Evolutionary conservation across 75 land plant genomes (phyloP), one percentile per base, ranked within the genome.

Genomic region (Pinus tabuliformis): DNA sequence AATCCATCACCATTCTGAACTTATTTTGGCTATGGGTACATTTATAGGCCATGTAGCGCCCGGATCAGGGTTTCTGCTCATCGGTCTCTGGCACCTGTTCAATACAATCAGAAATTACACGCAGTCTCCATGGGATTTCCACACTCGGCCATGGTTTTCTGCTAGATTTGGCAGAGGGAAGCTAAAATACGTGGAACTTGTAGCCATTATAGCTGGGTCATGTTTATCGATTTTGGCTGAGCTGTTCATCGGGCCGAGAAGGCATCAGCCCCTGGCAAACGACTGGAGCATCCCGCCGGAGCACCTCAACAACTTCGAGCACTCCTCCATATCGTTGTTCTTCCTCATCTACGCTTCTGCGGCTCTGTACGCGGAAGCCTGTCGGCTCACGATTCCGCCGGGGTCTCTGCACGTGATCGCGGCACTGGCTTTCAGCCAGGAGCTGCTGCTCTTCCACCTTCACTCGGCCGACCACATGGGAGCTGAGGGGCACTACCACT

Each of bases 401-500:
- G 79, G 75, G 5, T n/a, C 80, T 62, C 56, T 81, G 12, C 86
- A 89, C 5, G 70, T 78, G n/a, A 61, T 86, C 57, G 92, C 75
- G 21, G 81, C 88, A 3, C 66, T 88, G n/a, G 89, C 84, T 24
- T 89, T 94, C 22, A 74, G 74, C 9, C 82, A 90, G 76, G 93
- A 90, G 79, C 83, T 86, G 22, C 86, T 94, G 66, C 74, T 94
- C 1, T 86, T 92, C 64, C 91, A 86, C 75, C 87, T 88, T 78
- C 97, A 94, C 82, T 94, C 95, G 2, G 71, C 89, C 52, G 91
- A 90, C 58, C 91, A 86, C 59, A 76, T 81, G 52, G 89, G 93
- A 2, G 72, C 87, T 6, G 93, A 91, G 72, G 86, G 89, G 9
- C 93, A 90, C 76, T 94, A 94, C 83, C 95, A 94, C 56, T 83